Conservation (phyloP, 2,329 filamentous ascomycete genomes). For the Apiospora malaysiana region DNA sequence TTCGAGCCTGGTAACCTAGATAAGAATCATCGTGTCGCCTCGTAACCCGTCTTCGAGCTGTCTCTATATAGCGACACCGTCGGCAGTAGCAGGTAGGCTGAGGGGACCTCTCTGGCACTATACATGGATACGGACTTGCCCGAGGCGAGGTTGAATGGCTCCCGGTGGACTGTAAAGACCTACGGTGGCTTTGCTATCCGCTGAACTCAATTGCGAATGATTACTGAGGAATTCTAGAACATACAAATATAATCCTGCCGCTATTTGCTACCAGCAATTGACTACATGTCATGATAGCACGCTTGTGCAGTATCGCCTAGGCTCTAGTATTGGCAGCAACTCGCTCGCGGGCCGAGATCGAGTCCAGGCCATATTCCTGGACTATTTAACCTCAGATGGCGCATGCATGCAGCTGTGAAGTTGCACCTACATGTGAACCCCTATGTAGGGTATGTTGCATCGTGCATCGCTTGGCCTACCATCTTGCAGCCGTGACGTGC, state of each 20-base stretch:
- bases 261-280: neutral
- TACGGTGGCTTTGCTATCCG: neutral
- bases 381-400: neutral
- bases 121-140: neutral
- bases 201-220: slow-evolving; percentile 3
- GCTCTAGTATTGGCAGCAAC: no score
- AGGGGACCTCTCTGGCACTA: neutral
- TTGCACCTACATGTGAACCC: neutral
- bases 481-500: no score
- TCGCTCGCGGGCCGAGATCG: neutral
- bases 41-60: neutral
- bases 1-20: neutral
- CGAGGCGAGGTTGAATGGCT: neutral
- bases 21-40: neutral
- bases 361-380: neutral
- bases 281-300: neutral
- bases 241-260: neutral
- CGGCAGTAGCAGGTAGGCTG: neutral
- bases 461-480: neutral
- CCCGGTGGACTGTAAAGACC: neutral
- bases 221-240: slow-evolving; percentile 4
- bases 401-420: neutral
- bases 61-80: neutral
- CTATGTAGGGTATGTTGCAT: neutral
- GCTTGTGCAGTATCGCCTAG: neutral